Evolutionary conservation across 106 monocot genomes (phyloP), one percentile per base, ranked within the genome.

Genomic region (Dactylorhiza incarnata): DNA sequence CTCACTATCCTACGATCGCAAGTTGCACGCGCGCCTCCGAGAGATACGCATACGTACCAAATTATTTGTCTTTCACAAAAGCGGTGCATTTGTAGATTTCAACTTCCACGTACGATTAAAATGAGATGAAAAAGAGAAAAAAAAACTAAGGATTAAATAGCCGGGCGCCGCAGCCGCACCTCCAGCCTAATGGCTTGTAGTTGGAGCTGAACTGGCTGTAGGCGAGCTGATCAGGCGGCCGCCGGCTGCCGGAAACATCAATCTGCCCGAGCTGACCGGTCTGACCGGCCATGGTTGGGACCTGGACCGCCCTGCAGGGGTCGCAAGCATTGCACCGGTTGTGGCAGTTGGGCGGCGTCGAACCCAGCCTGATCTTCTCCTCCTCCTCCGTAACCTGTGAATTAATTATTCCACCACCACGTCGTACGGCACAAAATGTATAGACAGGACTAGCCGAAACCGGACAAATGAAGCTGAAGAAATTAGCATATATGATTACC

Each of bases 151-250:
- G 95, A 51, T 92, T 88, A 74, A 84, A 95, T 37, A 92, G 69
- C 72, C 74, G 89, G 63, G 80, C 74, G 44, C 84, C 77, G 74
- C 95, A 95, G 55, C 88, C 74, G 83, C 95, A 95, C 66, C 84
- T 95, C 95, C 95, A 95, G 7, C 84, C 95, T 26, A 95, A 75
- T 2, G 95, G 95, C 73, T 95, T 95, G 82, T 95, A 95, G 85
- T 95, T 90, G 65, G 95, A 74, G 79, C 78, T 83, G 76, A 68
- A 82, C 48, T 74, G 83, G 73, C 82, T 80, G 68, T 50, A 77
- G 25, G 71, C 24, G 53, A 49, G 68, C 7, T 13, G n/a, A 48
- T 53, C 69, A 15, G 80, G 76, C 65, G 68, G 63, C 29, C 65
- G 29, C 25, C 29, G 13, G 5, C 29, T 3, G 7, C 4, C 65